Evolutionary conservation across 768 basidiomycete species (phyloP), one percentile per base, ranked within the genome.

Genomic region (Boletus edulis): DNA sequence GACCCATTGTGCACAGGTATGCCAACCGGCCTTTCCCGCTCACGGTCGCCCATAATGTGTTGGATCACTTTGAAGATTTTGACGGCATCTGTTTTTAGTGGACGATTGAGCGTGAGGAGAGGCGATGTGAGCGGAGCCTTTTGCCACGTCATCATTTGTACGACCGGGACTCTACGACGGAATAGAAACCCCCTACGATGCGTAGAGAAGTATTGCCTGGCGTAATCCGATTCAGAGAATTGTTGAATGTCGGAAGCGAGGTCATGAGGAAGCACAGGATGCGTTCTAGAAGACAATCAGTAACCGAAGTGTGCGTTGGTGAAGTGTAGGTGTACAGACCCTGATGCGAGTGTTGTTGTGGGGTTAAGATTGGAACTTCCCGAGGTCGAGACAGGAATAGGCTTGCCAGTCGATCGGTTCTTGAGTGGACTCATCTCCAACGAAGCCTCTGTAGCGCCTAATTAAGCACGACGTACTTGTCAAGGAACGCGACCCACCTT

Each of bases 91-190:
- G 83, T 86, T 56, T 83, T 80, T 20, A 93, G 75, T 0, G 77
- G 57, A 5, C 86, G 78, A 51, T 85, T 85, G 10, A 92, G 71
- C 6, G 84, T 78, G 18, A 98, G 81, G 14, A 98, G 75, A 3
- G 94, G 93, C 0, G 86, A 81, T 3, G 78, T 74, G 44, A 98
- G 76, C 9, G 89, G 84, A 1, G 78, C 64, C 79, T 88, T 91
- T 69, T 96, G 94, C 91, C 93, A 96, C 46, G 83, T 79, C 90
- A 97, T 94, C 73, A 96, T 81, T 65, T 91, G 86, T 22, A 80
- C 85, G 4, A 96, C 82, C 1, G 94, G 93, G 2, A 96, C 82
- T 56, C 79, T 84, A 44, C 92, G 81, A 57, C 82, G 80, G 71
- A 94, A 94, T 54, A 94, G 87, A 66, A 96, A 86, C 0, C 94